Base-by-base conservation (phyloP, 768 basidiomycete genomes). In the Rhodosporidiobolus sp. region DNA sequence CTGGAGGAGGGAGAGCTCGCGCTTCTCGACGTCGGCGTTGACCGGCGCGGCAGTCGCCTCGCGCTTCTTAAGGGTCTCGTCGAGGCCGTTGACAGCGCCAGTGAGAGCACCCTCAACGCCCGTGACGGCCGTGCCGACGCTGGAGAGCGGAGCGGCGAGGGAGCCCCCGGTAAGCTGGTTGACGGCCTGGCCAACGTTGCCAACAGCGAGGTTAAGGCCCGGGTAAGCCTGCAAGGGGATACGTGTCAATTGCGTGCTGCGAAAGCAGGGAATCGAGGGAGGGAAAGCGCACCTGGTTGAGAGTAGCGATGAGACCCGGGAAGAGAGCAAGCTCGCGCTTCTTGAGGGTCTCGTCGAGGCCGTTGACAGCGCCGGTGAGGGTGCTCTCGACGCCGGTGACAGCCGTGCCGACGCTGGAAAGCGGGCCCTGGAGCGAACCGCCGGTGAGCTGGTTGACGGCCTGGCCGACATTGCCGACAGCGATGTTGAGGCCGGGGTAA, bases 11-110 rank as follows among this genome's bases (percentile, higher is more conserved):
- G 34, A n/a, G 19, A 64, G 50, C 26, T 38, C 35, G 35, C 55
- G 46, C 45, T 49, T 34, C 48, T 53, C 48, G 16, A 24, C 14
- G 30, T 34, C 22, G 17, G 43, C 63, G 55, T 32, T 46, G 24
- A 38, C 38, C 45, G 26, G 55, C 54, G 55, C 55, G 64, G 35
- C 64, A 45, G 43, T 56, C 45, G 28, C 55, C 32, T 50, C 57
- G 20, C 32, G 38, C 49, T 53, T 67, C 32, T 59, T 58, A 26
- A 57, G 56, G 19, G 35, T 34, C 24, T 28, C 26, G 6, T n/a
- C 10, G 28, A 66, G 32, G 26, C n/a, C 48, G 35, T 57, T 4
- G 30, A 48, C 48, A 43, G 43, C 55, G 43, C 56, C 19, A 3
- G 4, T 11, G 9, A 55, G 55, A 12, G 20, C 45, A 43, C 56